Conservation (phyloP, 2,329 filamentous ascomycete genomes). For the Stachybotrys chlorohalonatus region DNA sequence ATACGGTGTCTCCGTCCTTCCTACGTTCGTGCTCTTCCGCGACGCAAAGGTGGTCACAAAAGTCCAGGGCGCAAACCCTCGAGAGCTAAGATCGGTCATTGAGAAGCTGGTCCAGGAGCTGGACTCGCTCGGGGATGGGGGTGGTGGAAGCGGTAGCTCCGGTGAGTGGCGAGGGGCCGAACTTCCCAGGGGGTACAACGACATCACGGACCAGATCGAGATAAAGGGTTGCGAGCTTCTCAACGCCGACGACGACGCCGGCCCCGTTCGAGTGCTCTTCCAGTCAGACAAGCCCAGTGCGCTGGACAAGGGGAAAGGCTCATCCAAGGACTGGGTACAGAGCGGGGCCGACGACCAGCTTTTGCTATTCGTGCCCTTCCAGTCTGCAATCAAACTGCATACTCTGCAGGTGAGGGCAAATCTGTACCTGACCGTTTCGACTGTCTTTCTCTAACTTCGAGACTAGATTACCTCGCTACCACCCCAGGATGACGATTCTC, state of each 20-base stretch:
- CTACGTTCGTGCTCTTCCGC: constrained; percentile 87
- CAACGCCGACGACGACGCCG: constrained; percentile 73
- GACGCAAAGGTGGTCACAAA: constrained; percentile 58
- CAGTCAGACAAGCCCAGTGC: constrained; percentile 57
- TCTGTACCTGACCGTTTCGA: too few species aligned
- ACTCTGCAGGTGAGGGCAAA: constrained; percentile 51
- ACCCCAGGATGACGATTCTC: constrained; percentile 60
- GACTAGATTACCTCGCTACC: constrained; percentile 74
- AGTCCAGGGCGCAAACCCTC: constrained; percentile 65
- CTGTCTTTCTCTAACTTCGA: constrained; percentile 11
- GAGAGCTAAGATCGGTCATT: constrained; percentile 61
- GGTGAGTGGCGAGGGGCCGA: constrained; percentile 64
- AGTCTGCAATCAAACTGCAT: constrained; percentile 80
- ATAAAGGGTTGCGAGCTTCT: constrained; percentile 72
- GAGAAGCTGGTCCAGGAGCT: constrained; percentile 63
- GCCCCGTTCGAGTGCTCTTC: constrained; percentile 66
- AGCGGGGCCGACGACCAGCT: constrained; percentile 96
- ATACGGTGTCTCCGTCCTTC: constrained; percentile 69
- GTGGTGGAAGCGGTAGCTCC: constrained; percentile 28
- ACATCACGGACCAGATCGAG: constrained; percentile 79
- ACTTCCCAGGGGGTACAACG: constrained; percentile 70
- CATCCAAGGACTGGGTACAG: constrained; percentile 75
- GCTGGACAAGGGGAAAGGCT: constrained; percentile 45
- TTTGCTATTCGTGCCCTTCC: constrained; percentile 86
- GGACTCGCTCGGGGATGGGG: constrained; percentile 38